Percentiles rank a stretch among this genome's conserved stretches.
These are phyloP conservation scores for Cruciata laevipes DNA, from an alignment of 257 asterid genomes.

Conservation along the genomic window DNA sequence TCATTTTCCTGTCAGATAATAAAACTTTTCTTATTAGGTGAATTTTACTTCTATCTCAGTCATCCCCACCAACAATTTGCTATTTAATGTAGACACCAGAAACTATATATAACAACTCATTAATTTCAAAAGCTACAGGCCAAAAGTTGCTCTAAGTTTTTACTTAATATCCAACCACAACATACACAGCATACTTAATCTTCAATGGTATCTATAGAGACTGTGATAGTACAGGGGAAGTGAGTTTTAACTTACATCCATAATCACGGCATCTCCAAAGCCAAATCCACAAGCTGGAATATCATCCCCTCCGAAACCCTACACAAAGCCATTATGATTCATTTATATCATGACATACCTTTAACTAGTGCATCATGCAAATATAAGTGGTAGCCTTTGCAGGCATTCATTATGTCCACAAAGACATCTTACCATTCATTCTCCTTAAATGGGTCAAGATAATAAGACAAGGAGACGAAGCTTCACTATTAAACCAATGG, in stretches of 20 bases:
- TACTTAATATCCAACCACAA: background rate
- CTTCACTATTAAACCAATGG: background rate
- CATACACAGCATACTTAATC: background rate
- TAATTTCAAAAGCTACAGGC: background rate
- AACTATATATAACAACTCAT: background rate
- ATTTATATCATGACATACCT: slow-evolving; percentile 4
- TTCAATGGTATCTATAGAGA: too few species aligned
- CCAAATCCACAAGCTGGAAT: slow-evolving; percentile 99
- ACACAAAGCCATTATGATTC: slow-evolving; percentile 15
- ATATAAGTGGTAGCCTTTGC: background rate
- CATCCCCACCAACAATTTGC: background rate
- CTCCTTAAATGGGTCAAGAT: background rate
- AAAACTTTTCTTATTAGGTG: background rate
- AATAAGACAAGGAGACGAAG: background rate
- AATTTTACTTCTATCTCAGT: background rate
- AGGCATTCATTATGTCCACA: background rate
- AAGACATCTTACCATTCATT: background rate
- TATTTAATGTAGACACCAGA: background rate
- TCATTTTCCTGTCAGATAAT: background rate
- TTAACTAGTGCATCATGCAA: background rate
- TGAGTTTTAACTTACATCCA: slow-evolving; percentile 63
- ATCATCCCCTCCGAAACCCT: slow-evolving; percentile 97
- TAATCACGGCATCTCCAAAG: slow-evolving; percentile 92
- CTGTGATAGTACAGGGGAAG: background rate
- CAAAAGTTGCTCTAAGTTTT: background rate